Percentiles rank a stretch among this genome's conserved stretches.
phyloP scores from a whole-genome alignment of 2,329 filamentous ascomycete genomes.

The Massarina eburnea region DNA sequence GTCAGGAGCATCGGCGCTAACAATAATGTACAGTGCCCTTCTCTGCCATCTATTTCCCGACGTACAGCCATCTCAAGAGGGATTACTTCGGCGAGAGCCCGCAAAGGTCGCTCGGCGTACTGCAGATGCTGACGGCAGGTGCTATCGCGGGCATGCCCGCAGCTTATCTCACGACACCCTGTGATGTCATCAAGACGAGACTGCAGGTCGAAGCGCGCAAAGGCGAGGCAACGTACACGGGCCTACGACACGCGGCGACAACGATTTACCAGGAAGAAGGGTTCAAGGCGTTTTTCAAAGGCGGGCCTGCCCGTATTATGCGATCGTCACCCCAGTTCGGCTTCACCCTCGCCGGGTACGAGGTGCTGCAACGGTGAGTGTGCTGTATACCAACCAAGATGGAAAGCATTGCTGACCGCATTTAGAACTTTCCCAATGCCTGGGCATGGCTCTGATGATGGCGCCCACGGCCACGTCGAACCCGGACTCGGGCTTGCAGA shows the following conservation, averaged over 20 bases:
- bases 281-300: conserved; percentile 97
- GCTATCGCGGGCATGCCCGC: conserved; percentile 69
- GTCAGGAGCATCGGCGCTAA: conserved; percentile 12
- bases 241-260: conserved; percentile 78
- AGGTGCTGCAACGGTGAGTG: conserved; percentile 72
- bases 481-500: conserved; percentile 65
- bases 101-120: conserved; percentile 82
- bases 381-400: background rate
- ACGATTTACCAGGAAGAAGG: conserved; percentile 90
- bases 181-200: conserved; percentile 98
- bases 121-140: conserved; percentile 91
- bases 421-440: conserved; percentile 69
- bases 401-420: conserved; percentile 2
- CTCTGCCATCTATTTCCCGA: conserved; percentile 98
- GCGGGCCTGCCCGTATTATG: conserved; percentile 90
- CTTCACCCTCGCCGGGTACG: conserved; percentile 94
- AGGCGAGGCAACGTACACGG: conserved; percentile 85
- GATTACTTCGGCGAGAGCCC: conserved; percentile 89
- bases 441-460: conserved; percentile 59
- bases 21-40: conserved; percentile 72
- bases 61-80: conserved; percentile 91
- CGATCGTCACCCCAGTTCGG: conserved; percentile 97
- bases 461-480: conserved; percentile 59
- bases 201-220: conserved; percentile 97
- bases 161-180: conserved; percentile 89